phyloP scores from a whole-genome alignment of 2,329 filamentous ascomycete species.

The Apiospora koreana region DNA sequence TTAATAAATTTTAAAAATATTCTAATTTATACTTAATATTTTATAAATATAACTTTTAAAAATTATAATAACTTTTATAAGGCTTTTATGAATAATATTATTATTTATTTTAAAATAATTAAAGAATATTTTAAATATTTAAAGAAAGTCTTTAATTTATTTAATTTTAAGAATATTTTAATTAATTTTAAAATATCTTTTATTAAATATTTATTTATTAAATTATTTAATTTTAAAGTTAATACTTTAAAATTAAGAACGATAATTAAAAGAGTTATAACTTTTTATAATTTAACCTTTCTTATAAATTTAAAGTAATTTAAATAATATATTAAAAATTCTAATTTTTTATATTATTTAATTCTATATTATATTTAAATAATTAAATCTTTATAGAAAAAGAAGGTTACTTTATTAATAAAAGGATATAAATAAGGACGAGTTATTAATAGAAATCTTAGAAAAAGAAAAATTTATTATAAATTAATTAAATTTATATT shows the following conservation, averaged over 20 bases:
- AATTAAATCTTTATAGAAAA: background rate
- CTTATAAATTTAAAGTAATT: background rate
- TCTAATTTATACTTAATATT: background rate
- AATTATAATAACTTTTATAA: background rate
- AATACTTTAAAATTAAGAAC: background rate
- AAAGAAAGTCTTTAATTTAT: background rate
- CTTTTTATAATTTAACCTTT: background rate
- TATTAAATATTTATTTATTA: background rate
- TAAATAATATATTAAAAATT: background rate
- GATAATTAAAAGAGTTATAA: background rate
- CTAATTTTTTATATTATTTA: background rate
- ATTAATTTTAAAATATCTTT: background rate
- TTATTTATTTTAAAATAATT: background rate
- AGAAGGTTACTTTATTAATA: background rate
- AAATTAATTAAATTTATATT: background rate
- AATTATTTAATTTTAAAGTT: background rate
- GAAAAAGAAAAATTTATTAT: background rate
- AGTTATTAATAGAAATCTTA: background rate
- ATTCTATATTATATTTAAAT: background rate
- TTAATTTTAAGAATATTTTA: background rate
- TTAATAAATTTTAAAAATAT: background rate
- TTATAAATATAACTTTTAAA: background rate
- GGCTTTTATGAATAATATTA: background rate
- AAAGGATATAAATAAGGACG: background rate
- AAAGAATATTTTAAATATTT: background rate